A percentile compares a stretch with the other conserved stretches of the same genome.
Evolutionary conservation across 1,284 basidiomycete species (phyloP).

Genomic region (Malassezia vespertilionis): DNA sequence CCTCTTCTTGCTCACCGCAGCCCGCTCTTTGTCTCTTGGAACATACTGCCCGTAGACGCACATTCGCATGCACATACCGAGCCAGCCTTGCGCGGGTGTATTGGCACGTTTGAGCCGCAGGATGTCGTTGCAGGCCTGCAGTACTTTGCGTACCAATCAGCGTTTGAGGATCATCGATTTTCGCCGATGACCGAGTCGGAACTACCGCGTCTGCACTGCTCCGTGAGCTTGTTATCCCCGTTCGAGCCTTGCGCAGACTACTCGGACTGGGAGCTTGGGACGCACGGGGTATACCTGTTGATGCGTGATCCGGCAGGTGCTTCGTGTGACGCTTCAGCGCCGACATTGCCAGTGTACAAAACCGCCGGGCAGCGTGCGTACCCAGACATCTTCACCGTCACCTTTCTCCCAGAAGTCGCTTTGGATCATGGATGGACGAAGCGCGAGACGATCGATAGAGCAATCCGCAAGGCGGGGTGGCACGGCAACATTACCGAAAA

Average conservation of each 20-base stretch:
- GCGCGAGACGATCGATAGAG: constrained; percentile 74
- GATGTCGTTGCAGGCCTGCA: constrained; percentile 64
- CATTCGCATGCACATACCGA: constrained; percentile 3
- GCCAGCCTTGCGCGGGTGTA: constrained; percentile 74
- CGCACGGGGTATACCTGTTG: constrained; percentile 80
- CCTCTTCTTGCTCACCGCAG: background rate
- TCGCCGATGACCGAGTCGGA: constrained; percentile 64
- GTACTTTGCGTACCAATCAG: constrained; percentile 69
- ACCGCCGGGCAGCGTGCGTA: too few species aligned
- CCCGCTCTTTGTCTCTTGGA: constrained; percentile 95
- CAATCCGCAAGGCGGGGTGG: constrained; percentile 80
- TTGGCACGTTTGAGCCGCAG: constrained; percentile 79
- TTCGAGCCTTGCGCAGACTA: constrained; percentile 77
- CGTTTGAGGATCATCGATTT: constrained; percentile 52
- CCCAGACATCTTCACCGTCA: constrained; percentile 80
- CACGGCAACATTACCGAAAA: constrained; percentile 70
- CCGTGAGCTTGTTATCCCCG: constrained; percentile 80
- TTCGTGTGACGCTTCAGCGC: constrained; percentile 9
- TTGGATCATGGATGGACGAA: constrained; percentile 87
- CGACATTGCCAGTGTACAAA: constrained; percentile 1
- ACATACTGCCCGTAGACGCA: constrained; percentile 52
- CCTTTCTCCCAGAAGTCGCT: constrained; percentile 87
- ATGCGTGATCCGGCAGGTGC: constrained; percentile 62
- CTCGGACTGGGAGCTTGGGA: constrained; percentile 81
- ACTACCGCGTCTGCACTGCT: constrained; percentile 69